Base-by-base conservation (phyloP, 352 stramenopile genomes). In the Stephanocyclus meneghinianus region DNA sequence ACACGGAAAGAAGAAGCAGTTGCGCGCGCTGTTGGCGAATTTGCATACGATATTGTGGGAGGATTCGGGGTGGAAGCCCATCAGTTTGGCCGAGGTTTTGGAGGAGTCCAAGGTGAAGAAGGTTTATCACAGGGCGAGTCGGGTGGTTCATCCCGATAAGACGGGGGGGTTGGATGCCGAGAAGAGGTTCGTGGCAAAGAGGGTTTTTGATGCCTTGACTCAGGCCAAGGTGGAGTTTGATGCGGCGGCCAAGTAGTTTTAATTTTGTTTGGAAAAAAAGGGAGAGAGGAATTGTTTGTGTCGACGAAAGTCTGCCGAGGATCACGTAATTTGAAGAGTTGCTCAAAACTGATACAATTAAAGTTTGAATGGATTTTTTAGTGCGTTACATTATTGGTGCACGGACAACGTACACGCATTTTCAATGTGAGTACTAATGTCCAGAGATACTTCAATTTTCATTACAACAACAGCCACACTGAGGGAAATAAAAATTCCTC, bases 141-240 rank as follows among this genome's bases (percentile, higher is more conserved):
- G 89, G 35, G 87, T 94, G 26, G 90, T 94, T 15, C 91, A 95
- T 84, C 91, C 91, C 0, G 91, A 95, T 68, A 94, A 95, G 68
- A 92, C 89, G 13, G 53, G 74, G 53, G 66, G 90, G 74, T 86
- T 94, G 32, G 80, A 86, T 65, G 69, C 86, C 5, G 90, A 95
- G 50, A 89, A 95, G 44, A 72, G 84, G 9, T 95, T 95, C 61
- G 81, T 95, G 56, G 90, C 90, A 0, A 92, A 91, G 53, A 74
- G 90, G n/a, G 88, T 95, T 37, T 95, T 95, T 70, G 91, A 95
- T 81, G 87, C 90, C 3, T 76, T 95, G 74, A 91, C 78, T 51
- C 88, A 95, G 73, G 91, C 91, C 0, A 94, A 93, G 69, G 84
- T 86, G 9, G 81, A 89, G 16, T 94, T 91, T 74, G 88, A 95